These are phyloP conservation scores for Lippia alba DNA, from an alignment of 305 asterid genomes.

Conservation along the genomic window DNA sequence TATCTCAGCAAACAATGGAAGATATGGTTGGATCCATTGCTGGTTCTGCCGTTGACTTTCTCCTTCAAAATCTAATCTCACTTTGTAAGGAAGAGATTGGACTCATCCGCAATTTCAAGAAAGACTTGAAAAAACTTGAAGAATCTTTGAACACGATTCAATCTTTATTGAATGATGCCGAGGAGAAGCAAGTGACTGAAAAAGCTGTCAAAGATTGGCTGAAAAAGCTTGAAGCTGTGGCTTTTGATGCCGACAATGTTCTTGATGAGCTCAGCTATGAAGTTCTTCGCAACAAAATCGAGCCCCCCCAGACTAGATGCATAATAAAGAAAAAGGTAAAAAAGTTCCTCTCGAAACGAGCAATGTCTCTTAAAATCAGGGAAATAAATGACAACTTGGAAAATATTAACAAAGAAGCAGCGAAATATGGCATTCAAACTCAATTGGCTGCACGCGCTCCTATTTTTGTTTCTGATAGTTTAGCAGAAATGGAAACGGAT, in stretches of 20 bases:
- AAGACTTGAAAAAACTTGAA: no score
- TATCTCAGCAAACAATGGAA: constrained; percentile 10
- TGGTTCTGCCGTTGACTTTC: constrained; percentile 9
- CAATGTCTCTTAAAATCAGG: constrained; percentile 29
- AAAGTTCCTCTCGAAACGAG: not conserved
- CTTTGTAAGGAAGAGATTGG: no score
- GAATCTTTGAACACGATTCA: no score
- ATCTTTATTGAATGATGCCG: not conserved
- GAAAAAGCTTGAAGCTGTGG: constrained; percentile 15
- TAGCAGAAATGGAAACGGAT: not conserved
- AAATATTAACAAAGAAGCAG: constrained; percentile 3
- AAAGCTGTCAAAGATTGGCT: constrained; percentile 27
- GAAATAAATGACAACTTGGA: constrained; percentile 27
- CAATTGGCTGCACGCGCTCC: not conserved
- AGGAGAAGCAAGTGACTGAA: not conserved
- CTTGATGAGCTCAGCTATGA: constrained; percentile 1
- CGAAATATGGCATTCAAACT: constrained; percentile 16
- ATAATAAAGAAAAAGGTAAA: constrained; percentile 1
- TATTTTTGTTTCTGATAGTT: not conserved
- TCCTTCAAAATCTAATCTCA: constrained; percentile 5
- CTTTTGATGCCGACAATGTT: constrained; percentile 26
- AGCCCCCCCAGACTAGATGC: not conserved
- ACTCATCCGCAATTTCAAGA: no score
- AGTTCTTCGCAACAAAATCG: not conserved
- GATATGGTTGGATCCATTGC: not conserved